phyloP scores from a whole-genome alignment of 2,329 filamentous ascomycete genomes.

The Ophiostoma tasmaniense region DNA sequence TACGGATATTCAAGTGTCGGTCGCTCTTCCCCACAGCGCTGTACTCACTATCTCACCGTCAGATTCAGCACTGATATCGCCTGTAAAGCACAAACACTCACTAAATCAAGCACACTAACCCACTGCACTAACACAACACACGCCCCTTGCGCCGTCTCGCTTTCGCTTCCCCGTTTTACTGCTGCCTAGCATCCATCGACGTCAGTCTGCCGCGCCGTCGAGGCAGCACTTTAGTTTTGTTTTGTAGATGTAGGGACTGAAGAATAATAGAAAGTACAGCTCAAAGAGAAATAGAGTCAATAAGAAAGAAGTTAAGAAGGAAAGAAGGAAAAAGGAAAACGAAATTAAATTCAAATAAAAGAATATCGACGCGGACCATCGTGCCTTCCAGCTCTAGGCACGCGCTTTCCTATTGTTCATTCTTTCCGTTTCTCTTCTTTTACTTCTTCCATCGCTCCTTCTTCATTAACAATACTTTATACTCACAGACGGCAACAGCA shows the following conservation, averaged over 20 bases:
- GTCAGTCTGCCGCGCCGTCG: not conserved
- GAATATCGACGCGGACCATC: not conserved
- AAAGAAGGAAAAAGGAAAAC: not conserved
- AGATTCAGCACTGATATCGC: no score
- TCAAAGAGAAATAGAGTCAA: not conserved
- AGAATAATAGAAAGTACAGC: no score
- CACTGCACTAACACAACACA: not conserved
- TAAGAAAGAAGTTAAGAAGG: not conserved
- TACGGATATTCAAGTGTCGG: not conserved
- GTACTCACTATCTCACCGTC: no score
- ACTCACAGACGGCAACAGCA: not conserved
- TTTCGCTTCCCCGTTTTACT: not conserved
- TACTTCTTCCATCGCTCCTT: not conserved
- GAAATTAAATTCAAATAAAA: not conserved
- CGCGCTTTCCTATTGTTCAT: not conserved
- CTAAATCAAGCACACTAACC: no score
- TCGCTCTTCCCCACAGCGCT: not conserved
- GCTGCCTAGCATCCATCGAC: slow-evolving; percentile 3
- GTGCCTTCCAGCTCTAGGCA: not conserved
- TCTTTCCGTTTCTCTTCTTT: not conserved
- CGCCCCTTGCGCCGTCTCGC: not conserved
- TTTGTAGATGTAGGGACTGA: not conserved
- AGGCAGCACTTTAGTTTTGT: slow-evolving; percentile 1
- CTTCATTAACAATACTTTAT: not conserved
- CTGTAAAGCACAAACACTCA: not conserved